Evolutionary conservation across 345 rosid species (phyloP), one percentile per base, ranked within the genome.

Genomic region (Arabidopsis suecica): DNA sequence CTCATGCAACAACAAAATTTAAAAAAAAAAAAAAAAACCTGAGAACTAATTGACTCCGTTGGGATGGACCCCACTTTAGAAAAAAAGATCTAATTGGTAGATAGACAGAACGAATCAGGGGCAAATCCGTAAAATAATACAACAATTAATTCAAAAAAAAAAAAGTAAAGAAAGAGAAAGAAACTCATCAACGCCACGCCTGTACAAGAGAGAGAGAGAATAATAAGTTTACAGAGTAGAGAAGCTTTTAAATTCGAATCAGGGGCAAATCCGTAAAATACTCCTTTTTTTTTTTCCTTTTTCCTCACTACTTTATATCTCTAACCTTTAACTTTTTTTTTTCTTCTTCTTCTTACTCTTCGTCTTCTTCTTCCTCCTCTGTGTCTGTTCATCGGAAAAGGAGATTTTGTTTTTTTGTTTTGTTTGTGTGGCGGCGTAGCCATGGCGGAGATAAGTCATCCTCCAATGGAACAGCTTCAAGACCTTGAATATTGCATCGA

Each of bases 401-500:
- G n/a, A 28, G 30, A 2, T 28, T 63, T 18, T 11, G 25, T 55
- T 55, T 14, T 57, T 36, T 36, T 5, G 7, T 16, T n/a, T 48
- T 48, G 53, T 18, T 18, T 7, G 11, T 18, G 18, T 16, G 18
- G 18, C 18, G 18, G 18, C 18, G 18, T 16, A 16, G 18, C 5
- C 11, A 48, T 87, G 95, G 90, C 92, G 42, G 95, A 86, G 42
- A 85, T 85, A 30, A 80, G 61, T 34, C 92, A 89, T 71, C 95
- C 84, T 73, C 99, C 99, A 20, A 89, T 92, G 84, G 99, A 96
- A 65, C 98, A 91, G 75, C 97, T 93, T 72, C 96, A 88, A 75
- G 96, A 91, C 87, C 99, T 96, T 58, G 91, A 96, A 76, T 96
- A 90, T 86, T 95, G 99, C 94, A 95, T 95, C 87, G 96, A 95